Evolutionary conservation across 2,329 filamentous ascomycete species (phyloP).

Genomic region (Diaporthe longicolla): DNA sequence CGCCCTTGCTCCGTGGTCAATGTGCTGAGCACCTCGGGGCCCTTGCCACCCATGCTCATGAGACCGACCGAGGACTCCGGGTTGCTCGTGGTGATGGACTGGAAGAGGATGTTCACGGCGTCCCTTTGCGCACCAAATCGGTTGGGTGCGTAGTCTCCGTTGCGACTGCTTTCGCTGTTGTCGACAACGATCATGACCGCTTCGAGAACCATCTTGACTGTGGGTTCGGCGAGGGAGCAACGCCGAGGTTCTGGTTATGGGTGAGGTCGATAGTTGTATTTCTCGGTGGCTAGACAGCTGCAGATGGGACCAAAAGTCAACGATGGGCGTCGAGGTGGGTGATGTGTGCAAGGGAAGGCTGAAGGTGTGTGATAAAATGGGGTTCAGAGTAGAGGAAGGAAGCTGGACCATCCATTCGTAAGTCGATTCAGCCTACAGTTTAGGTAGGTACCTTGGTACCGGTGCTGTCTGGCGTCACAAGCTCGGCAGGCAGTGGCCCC

Average conservation of each 20-base stretch:
- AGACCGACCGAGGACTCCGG: slow-evolving; percentile 97
- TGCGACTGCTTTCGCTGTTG: slow-evolving; percentile 98
- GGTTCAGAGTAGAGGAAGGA: slow-evolving; percentile 30
- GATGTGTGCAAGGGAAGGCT: slow-evolving; percentile 11
- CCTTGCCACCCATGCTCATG: slow-evolving; percentile 98
- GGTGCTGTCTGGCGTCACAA: slow-evolving; percentile 37
- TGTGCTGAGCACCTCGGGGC: slow-evolving; percentile 97
- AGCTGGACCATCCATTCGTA: slow-evolving; percentile 40
- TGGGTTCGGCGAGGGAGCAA: slow-evolving; percentile 41
- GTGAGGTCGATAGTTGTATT: neutral
- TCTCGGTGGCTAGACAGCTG: neutral
- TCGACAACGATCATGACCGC: slow-evolving; percentile 99
- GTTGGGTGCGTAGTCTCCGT: slow-evolving; percentile 92
- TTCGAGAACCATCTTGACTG: slow-evolving; percentile 92
- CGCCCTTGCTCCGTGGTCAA: slow-evolving; percentile 97
- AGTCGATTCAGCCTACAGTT: slow-evolving; percentile 46
- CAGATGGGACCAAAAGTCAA: slow-evolving; percentile 30
- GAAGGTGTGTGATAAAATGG: slow-evolving; percentile 26
- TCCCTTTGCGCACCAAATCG: slow-evolving; percentile 97
- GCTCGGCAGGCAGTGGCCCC: slow-evolving; percentile 35
- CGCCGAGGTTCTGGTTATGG: slow-evolving; percentile 47
- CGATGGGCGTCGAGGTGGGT: slow-evolving; percentile 32
- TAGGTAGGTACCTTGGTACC: too few relatives aligned
- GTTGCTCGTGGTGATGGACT: slow-evolving; percentile 94
- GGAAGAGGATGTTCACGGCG: slow-evolving; percentile 94